A percentile compares a stretch with the other conserved stretches of the same genome.
These are phyloP conservation scores for Fraxinus excelsior DNA, from an alignment of 257 asterid genomes.

Conservation along the genomic window DNA sequence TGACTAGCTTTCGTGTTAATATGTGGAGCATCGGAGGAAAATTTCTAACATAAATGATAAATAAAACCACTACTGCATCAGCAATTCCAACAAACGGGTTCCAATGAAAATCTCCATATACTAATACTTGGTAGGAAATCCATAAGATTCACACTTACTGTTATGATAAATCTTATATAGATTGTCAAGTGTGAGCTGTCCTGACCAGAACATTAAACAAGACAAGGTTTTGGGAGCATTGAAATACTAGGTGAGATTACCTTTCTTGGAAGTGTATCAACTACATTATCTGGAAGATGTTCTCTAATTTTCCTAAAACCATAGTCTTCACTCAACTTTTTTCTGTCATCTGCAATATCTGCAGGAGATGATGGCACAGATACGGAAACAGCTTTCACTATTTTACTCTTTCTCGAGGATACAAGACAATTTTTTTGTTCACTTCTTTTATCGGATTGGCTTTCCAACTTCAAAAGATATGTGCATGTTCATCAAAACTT, in stretches of 20 bases:
- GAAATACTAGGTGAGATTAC: slow-evolving; percentile 26
- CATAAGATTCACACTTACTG: neutral
- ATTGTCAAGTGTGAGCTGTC: neutral
- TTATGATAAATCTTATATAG: neutral
- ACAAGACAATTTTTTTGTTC: slow-evolving; percentile 40
- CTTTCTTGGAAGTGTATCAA: slow-evolving; percentile 83
- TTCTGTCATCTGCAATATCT: slow-evolving; percentile 56
- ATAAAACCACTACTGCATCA: no score
- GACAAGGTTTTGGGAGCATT: neutral
- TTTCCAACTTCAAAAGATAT: slow-evolving; percentile 54
- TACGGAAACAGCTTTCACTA: slow-evolving; percentile 68
- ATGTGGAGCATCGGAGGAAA: neutral
- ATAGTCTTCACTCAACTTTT: slow-evolving; percentile 57
- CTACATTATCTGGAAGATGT: slow-evolving; percentile 75
- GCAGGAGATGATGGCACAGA: slow-evolving; percentile 61
- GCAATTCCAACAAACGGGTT: neutral
- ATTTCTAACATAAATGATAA: no score
- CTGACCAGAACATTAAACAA: neutral
- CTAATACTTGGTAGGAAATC: neutral
- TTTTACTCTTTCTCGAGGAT: slow-evolving; percentile 41
- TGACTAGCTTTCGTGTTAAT: neutral
- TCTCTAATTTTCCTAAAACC: slow-evolving; percentile 93
- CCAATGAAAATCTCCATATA: neutral
- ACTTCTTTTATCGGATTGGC: slow-evolving; percentile 43
- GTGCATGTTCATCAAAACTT: slow-evolving; percentile 38